Evolutionary conservation across 1,284 basidiomycete genomes (phyloP).

Genomic region (Marasmius oreades): DNA sequence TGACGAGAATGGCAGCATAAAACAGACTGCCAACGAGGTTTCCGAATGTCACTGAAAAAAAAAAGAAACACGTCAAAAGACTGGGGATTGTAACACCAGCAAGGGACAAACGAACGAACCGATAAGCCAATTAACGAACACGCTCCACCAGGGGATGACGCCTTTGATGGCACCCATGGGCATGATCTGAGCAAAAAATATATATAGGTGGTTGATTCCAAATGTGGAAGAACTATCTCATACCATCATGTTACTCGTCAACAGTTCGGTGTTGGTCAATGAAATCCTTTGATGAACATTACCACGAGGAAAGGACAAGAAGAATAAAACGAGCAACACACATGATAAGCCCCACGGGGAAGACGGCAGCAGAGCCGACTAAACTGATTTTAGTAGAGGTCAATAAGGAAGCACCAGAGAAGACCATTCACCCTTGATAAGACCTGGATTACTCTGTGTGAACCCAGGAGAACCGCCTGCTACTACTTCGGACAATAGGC

Average conservation of each 20-base stretch:
- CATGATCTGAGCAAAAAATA: constrained; percentile 41
- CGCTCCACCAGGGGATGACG: constrained; percentile 63
- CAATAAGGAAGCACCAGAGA: background rate
- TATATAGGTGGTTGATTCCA: too few relatives aligned
- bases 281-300: constrained; percentile 52
- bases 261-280: constrained; percentile 63
- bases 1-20: constrained; percentile 64
- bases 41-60: constrained; percentile 56
- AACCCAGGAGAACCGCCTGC: constrained; percentile 55
- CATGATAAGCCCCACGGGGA: constrained; percentile 76
- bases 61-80: background rate
- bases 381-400: background rate
- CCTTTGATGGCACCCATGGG: constrained; percentile 66
- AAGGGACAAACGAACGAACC: too few relatives aligned
- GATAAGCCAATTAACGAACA: constrained; percentile 64
- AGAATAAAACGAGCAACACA: constrained; percentile 25
- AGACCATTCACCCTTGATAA: constrained; percentile 43
- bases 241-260: constrained; percentile 81
- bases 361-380: constrained; percentile 60
- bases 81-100: too few relatives aligned
- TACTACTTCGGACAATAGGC: constrained; percentile 58
- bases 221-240: too few relatives aligned
- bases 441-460: constrained; percentile 53
- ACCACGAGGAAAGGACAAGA: background rate
- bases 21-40: constrained; percentile 71